phyloP scores from a whole-genome alignment of 371 early-diverging fungal genomes.

The Saksenaea oblongispora region DNA sequence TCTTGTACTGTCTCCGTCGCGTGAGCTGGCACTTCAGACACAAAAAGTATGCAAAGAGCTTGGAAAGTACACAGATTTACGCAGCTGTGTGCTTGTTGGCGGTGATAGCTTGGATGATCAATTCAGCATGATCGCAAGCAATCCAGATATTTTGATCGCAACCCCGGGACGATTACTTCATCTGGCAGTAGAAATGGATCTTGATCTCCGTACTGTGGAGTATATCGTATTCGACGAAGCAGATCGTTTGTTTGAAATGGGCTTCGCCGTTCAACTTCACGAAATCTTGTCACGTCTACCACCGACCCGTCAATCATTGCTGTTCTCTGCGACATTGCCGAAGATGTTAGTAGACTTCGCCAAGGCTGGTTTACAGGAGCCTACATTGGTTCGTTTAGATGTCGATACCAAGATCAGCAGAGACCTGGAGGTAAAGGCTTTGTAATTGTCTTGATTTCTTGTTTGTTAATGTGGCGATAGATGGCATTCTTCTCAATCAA shows the following conservation, averaged over 20 bases:
- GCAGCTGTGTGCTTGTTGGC: constrained; percentile 91
- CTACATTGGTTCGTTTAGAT: constrained; percentile 91
- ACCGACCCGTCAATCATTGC: constrained; percentile 81
- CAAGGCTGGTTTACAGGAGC: constrained; percentile 93
- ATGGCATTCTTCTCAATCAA: constrained; percentile 88
- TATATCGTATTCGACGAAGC: constrained; percentile 99
- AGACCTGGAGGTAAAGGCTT: constrained; percentile 74
- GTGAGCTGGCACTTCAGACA: constrained; percentile 98
- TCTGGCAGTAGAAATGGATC: constrained; percentile 92
- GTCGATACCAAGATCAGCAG: constrained; percentile 90
- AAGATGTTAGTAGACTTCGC: constrained; percentile 93
- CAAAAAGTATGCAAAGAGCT: constrained; percentile 90
- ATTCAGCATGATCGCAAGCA: constrained; percentile 85
- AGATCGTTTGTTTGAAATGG: constrained; percentile 97
- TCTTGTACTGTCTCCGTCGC: constrained; percentile 87
- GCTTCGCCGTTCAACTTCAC: constrained; percentile 94
- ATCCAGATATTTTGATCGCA: constrained; percentile 96
- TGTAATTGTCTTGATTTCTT: background rate
- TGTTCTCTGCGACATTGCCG: constrained; percentile 96
- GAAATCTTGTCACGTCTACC: constrained; percentile 89
- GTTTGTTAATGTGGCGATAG: constrained; percentile 15
- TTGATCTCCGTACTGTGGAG: constrained; percentile 86
- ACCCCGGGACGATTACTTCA: constrained; percentile 98
- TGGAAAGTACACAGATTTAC: constrained; percentile 88
- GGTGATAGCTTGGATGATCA: constrained; percentile 96